Evolutionary conservation across 139 green algal genomes (phyloP).

Genomic region (Tetradesmus obliquus): DNA sequence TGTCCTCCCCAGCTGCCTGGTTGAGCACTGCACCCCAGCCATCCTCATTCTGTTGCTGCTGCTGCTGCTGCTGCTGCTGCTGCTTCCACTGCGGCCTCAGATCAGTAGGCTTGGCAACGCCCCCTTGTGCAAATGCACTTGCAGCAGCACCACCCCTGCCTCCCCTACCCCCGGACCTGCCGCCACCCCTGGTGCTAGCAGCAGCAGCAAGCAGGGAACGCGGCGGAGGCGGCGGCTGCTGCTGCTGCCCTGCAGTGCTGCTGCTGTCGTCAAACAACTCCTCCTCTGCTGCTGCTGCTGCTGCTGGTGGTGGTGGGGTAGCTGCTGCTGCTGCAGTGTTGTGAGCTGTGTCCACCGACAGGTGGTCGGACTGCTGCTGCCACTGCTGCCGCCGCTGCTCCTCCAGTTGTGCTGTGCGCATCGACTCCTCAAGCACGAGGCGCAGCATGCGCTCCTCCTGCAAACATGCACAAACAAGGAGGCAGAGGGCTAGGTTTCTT

Average conservation of each 20-base stretch:
- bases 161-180: neutral
- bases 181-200: neutral
- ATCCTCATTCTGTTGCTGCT: neutral
- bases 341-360: neutral
- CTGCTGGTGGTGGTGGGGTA: neutral
- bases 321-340: too few species aligned
- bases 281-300: neutral
- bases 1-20: neutral
- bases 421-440: neutral
- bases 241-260: neutral
- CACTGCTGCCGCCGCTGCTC: conserved; percentile 24
- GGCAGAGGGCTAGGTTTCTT: neutral
- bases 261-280: neutral
- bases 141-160: neutral
- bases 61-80: neutral
- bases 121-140: neutral
- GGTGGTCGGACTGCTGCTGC: conserved; percentile 1
- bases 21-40: neutral
- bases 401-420: neutral
- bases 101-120: neutral
- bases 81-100: neutral
- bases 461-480: neutral
- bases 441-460: conserved; percentile 20
- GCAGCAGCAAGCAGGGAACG: neutral
- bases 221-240: neutral